Percentiles rank a stretch among this genome's conserved stretches.
These are phyloP conservation scores for Raddia distichophylla DNA, from an alignment of 176 grass and related monocot genomes.

Conservation along the genomic window DNA sequence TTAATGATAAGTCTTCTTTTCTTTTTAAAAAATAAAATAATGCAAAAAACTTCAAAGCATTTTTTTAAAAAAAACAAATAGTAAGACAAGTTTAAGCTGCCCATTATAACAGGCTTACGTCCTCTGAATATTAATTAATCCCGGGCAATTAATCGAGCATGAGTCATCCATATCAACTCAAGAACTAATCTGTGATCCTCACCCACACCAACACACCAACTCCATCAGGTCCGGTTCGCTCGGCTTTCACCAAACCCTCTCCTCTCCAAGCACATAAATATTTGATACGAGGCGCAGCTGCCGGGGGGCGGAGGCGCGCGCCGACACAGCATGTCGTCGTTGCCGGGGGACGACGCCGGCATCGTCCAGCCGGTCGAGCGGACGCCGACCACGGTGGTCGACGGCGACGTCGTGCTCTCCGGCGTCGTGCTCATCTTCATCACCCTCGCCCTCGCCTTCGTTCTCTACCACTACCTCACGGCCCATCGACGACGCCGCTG, in stretches of 20 bases:
- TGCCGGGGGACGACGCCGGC: conserved; percentile 9
- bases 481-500: not conserved
- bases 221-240: not conserved
- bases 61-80: no score
- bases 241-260: conserved; percentile 41
- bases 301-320: not conserved
- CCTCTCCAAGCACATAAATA: conserved; percentile 21
- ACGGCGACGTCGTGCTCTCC: conserved; percentile 43
- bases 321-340: conserved; percentile 29
- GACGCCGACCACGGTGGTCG: conserved; percentile 30
- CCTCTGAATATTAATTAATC: not conserved
- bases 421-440: conserved; percentile 38
- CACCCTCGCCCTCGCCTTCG: conserved; percentile 40
- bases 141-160: no score
- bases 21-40: no score
- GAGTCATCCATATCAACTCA: conserved; percentile 29
- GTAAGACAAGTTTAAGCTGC: no score
- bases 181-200: not conserved
- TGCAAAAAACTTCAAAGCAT: no score
- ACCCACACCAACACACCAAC: conserved; percentile 45
- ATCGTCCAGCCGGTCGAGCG: not conserved
- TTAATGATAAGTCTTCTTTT: no score
- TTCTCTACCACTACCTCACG: conserved; percentile 39
- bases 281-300: not conserved
- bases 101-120: no score